Evolutionary conservation across 208 protist species (phyloP).

Genomic region (Acanthamoeba quina): DNA sequence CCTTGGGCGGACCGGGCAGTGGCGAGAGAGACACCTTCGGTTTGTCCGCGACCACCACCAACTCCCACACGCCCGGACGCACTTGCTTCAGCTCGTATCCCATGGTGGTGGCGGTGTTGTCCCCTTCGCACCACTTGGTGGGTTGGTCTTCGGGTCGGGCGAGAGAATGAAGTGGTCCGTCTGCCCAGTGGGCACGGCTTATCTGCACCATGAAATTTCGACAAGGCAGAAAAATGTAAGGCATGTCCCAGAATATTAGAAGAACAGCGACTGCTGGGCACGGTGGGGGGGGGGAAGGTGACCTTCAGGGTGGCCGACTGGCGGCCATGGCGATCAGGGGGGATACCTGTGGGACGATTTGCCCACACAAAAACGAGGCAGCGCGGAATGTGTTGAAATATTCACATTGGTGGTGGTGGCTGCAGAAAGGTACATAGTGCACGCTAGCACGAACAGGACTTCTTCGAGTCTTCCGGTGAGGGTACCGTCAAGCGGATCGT

Average conservation of each 20-base stretch:
- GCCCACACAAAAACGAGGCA: neutral
- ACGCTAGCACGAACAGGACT: neutral
- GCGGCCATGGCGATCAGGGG: neutral
- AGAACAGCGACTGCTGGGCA: neutral
- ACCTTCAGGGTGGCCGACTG: neutral
- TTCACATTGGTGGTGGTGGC: neutral
- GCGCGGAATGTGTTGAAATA: neutral
- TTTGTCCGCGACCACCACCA: neutral
- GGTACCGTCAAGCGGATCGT: neutral
- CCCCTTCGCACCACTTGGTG: neutral
- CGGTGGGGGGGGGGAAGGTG: too few species aligned
- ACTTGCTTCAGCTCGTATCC: conserved; percentile 4
- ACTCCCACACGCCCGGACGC: neutral
- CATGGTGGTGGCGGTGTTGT: neutral
- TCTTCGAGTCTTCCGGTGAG: neutral
- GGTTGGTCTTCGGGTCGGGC: neutral
- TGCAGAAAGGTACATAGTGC: neutral
- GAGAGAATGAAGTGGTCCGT: neutral
- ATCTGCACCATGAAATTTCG: neutral
- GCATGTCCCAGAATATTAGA: conserved; percentile 1
- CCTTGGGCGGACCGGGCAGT: neutral
- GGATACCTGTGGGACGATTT: too few species aligned
- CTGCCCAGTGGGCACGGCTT: neutral
- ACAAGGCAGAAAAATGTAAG: conserved; percentile 1
- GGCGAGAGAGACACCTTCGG: neutral